Base-by-base conservation (phyloP, 495 filamentous ascomycete genomes). In the Penicillium maclennaniae region DNA sequence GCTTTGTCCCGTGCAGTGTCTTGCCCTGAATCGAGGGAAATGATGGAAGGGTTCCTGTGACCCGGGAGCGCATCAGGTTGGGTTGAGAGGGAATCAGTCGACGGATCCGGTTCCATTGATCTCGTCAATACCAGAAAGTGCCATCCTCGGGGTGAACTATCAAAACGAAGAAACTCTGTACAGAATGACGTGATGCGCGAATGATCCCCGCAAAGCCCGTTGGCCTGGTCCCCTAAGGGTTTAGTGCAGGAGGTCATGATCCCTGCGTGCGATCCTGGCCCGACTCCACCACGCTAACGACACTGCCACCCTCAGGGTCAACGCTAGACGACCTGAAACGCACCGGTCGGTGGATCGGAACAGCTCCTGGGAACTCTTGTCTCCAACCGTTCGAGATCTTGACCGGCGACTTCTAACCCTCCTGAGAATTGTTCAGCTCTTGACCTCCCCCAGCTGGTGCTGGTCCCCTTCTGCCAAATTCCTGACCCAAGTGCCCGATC, bases 261-360 rank as follows among this genome's bases (percentile, higher is more conserved):
- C 67, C 69, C 63, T 70, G 67, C 51, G 56, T 70, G 59, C 61
- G 66, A 73, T 71, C 70, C 70, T 69, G 55, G 58, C 21, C 21
- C 37, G 28, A 47, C 58, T 55, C 67, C 69, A 64, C 59, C 28
- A 28, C 61, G 47, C 62, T 55, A 66, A 45, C 49, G 52, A 64
- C 64, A 69, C 66, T 71, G 64, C 66, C 68, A 63, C 67, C 60
- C 43, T 65, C 69, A 68, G 67, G 68, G 58, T 70, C 62, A 53
- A 60, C 62, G 56, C 69, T 69, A 71, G 59, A 51, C 47, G 42
- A 60, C 47, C 49, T 74, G 70, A 74, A 74, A 74, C 70, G 61
- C 58, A 34, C 49, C 49, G 50, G 47, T 20, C 23, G 28, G 39
- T 38, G 44, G 52, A 43, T 47, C 60, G 45, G 48, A 43, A 37